phyloP scores from a whole-genome alignment of 805 yeast species.

The Myxozyma monticola region DNA sequence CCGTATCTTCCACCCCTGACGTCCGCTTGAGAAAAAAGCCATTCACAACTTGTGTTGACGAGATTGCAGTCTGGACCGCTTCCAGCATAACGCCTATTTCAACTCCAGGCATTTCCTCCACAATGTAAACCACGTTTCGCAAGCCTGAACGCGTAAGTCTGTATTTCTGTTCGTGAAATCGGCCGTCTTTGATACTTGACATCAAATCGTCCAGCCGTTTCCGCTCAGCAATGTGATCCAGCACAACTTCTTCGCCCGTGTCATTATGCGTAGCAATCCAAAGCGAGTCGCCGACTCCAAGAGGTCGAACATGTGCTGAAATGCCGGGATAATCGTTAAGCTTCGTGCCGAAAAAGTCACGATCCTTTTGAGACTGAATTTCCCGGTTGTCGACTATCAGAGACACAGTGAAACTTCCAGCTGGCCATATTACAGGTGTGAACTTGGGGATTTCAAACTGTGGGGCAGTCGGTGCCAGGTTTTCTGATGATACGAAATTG shows the following conservation, averaged over 20 bases:
- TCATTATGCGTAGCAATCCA: conserved; percentile 78
- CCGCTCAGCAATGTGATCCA: conserved; percentile 85
- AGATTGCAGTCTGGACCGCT: conserved; percentile 73
- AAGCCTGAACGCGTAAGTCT: conserved; percentile 72
- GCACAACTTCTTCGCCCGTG: conserved; percentile 61
- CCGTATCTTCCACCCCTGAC: conserved; percentile 71
- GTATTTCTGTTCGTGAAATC: conserved; percentile 83
- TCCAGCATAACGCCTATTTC: conserved; percentile 45
- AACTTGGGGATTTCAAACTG: conserved; percentile 1
- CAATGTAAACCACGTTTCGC: conserved; percentile 65
- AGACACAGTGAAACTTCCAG: conserved; percentile 57
- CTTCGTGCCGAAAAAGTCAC: conserved; percentile 66
- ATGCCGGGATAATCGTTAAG: conserved; percentile 51
- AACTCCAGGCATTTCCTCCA: conserved; percentile 68
- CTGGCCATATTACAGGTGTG: conserved; percentile 53
- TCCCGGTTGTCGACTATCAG: conserved; percentile 82
- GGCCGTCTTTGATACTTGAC: conserved; percentile 77
- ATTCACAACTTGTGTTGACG: conserved; percentile 65
- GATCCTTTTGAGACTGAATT: conserved; percentile 62
- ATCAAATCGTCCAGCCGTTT: conserved; percentile 87
- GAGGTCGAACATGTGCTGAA: conserved; percentile 52
- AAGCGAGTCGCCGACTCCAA: conserved; percentile 81
- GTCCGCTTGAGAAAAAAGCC: conserved; percentile 70
- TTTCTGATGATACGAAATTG: background rate
- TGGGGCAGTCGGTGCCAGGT: background rate